Percentiles rank a stretch among this genome's conserved stretches.
Conservation (phyloP, 2,329 filamentous ascomycete species). For the Purpureocillium lavendulum region DNA sequence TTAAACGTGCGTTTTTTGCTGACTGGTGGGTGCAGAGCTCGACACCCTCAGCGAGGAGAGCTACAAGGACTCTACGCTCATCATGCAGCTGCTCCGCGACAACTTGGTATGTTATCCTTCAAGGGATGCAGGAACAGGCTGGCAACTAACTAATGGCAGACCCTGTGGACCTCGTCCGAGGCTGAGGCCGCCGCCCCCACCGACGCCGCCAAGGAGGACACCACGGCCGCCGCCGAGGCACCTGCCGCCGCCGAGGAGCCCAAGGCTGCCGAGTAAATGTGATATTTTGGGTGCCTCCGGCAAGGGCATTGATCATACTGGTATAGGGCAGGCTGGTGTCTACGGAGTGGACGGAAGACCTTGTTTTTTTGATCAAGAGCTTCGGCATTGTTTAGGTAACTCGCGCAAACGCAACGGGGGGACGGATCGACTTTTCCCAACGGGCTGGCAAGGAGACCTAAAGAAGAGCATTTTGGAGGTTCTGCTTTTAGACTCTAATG, state of each 20-base stretch:
- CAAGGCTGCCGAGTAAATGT: constrained; percentile 56
- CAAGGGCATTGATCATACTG: constrained; percentile 19
- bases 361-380: constrained; percentile 40
- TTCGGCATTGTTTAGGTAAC: constrained; percentile 40
- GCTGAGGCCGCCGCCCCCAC: constrained; percentile 67
- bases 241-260: constrained; percentile 54
- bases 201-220: constrained; percentile 33
- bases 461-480: constrained; percentile 41
- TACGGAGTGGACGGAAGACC: constrained; percentile 54
- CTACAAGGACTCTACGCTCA: constrained; percentile 98
- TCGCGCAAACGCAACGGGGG: constrained; percentile 30
- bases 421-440: constrained; percentile 25
- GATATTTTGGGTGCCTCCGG: constrained; percentile 17
- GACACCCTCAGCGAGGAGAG: constrained; percentile 96
- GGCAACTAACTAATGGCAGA: constrained; percentile 46
- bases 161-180: constrained; percentile 98
- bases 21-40: constrained; percentile 57
- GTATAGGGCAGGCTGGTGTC: constrained; percentile 50
- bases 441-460: constrained; percentile 28
- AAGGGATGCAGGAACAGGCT: too few relatives aligned
- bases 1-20: background rate
- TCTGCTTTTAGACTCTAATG: constrained; percentile 49
- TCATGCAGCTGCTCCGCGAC: constrained; percentile 97
- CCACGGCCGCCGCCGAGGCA: constrained; percentile 47
- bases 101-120: constrained; percentile 62